A percentile compares a stretch with the other conserved stretches of the same genome.
phyloP scores from a whole-genome alignment of 768 basidiomycete species.

The Psilocybe subaeruginosa region DNA sequence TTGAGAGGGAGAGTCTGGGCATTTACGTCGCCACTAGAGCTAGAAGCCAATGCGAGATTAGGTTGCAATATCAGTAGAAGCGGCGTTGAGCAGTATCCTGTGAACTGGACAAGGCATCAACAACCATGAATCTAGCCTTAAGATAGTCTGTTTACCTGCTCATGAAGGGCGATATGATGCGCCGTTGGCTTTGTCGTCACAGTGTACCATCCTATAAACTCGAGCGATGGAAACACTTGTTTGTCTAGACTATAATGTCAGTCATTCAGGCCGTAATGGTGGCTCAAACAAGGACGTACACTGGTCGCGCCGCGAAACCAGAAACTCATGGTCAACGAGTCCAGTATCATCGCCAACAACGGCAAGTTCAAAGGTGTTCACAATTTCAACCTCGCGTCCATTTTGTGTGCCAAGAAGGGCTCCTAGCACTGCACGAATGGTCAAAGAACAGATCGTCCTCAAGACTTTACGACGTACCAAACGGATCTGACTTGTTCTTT shows the following conservation, averaged over 20 bases:
- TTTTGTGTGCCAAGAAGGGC: constrained; percentile 93
- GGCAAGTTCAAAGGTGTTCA: constrained; percentile 94
- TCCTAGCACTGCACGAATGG: constrained; percentile 69
- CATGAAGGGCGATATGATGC: constrained; percentile 82
- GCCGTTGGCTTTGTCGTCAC: constrained; percentile 74
- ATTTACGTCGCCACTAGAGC: constrained; percentile 47
- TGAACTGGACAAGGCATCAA: constrained; percentile 58
- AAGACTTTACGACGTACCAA: constrained; percentile 49
- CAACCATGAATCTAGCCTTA: neutral
- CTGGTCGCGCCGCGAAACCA: constrained; percentile 84
- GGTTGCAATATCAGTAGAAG: constrained; percentile 81
- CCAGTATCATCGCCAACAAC: constrained; percentile 53
- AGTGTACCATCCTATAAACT: constrained; percentile 98
- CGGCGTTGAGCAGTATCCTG: constrained; percentile 84
- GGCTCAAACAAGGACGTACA: constrained; percentile 46
- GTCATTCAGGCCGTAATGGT: neutral
- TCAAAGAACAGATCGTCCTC: constrained; percentile 8
- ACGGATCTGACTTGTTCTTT: constrained; percentile 58
- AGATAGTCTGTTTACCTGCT: constrained; percentile 59
- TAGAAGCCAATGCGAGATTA: constrained; percentile 42
- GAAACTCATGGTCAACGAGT: constrained; percentile 79
- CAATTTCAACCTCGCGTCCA: constrained; percentile 95
- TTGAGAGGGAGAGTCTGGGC: constrained; percentile 84
- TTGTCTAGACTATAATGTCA: constrained; percentile 64
- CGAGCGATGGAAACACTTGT: constrained; percentile 96